phyloP scores from a whole-genome alignment of 179 eudicot genomes.

The Beta corolliflora region DNA sequence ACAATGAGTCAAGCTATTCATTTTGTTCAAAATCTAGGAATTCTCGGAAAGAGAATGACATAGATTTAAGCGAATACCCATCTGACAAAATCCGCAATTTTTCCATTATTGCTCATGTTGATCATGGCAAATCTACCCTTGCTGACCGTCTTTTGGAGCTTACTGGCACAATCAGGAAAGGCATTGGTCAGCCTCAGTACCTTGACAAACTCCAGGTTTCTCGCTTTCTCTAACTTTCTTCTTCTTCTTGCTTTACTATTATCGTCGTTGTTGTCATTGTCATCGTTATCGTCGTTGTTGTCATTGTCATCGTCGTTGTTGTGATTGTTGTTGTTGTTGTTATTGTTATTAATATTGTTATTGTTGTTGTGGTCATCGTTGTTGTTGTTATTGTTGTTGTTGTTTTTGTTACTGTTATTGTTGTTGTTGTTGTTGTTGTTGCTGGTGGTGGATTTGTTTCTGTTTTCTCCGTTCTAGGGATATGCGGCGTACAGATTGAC shows the following conservation, averaged over 20 bases:
- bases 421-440: too few relatives aligned
- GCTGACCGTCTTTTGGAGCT: conserved; percentile 94
- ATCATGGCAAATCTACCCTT: conserved; percentile 91
- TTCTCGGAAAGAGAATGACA: conserved; percentile 35
- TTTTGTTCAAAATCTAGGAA: conserved; percentile 60
- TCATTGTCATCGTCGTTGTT: too few relatives aligned
- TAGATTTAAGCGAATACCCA: conserved; percentile 69
- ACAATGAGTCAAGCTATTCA: conserved; percentile 22
- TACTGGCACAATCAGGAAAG: conserved; percentile 83
- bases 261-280: too few relatives aligned
- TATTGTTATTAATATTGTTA: too few relatives aligned
- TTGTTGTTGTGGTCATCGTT: too few relatives aligned
- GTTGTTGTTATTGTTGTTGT: too few relatives aligned
- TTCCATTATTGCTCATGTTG: conserved; percentile 93
- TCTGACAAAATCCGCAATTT: conserved; percentile 80
- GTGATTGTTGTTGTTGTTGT: too few relatives aligned
- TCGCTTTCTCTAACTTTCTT: neutral
- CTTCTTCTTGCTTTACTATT: neutral
- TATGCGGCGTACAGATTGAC: too few relatives aligned
- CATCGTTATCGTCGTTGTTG: too few relatives aligned
- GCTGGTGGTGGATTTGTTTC: too few relatives aligned
- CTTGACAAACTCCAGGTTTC: conserved; percentile 86
- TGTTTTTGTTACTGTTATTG: too few relatives aligned
- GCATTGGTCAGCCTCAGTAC: conserved; percentile 92
- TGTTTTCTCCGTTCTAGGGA: too few relatives aligned